phyloP scores from a whole-genome alignment of 1,284 basidiomycete genomes.

The Microbotryum lychnidis-dioicae region DNA sequence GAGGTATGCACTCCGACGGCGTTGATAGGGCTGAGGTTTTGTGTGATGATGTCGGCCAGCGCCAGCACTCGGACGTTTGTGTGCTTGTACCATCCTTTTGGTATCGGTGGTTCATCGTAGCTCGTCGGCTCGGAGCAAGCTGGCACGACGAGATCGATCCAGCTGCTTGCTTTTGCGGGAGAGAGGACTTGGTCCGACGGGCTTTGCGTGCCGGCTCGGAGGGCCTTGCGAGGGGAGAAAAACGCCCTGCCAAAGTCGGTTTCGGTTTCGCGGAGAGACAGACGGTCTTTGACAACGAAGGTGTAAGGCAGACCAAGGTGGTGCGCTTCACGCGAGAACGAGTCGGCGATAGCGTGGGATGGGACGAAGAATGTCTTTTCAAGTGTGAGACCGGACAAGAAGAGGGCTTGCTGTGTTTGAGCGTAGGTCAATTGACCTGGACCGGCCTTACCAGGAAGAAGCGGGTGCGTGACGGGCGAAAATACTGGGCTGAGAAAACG shows the following conservation, averaged over 20 bases:
- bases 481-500: slow-evolving; percentile 77
- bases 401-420: slow-evolving; percentile 70
- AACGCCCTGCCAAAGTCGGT: slow-evolving; percentile 23
- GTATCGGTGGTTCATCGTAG: slow-evolving; percentile 22
- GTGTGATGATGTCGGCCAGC: slow-evolving; percentile 29
- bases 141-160: slow-evolving; percentile 23
- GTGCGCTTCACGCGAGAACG: slow-evolving; percentile 18
- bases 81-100: slow-evolving; percentile 18
- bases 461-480: slow-evolving; percentile 80
- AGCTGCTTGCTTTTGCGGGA: slow-evolving; percentile 12
- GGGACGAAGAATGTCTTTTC: slow-evolving; percentile 28
- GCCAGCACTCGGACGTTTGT: slow-evolving; percentile 31
- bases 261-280: slow-evolving; percentile 9
- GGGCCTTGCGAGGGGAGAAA: slow-evolving; percentile 9
- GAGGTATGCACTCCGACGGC: slow-evolving; percentile 27
- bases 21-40: slow-evolving; percentile 29
- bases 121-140: slow-evolving; percentile 16
- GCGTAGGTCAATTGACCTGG: slow-evolving; percentile 85
- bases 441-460: slow-evolving; percentile 74
- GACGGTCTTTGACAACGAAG: slow-evolving; percentile 23
- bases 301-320: slow-evolving; percentile 25
- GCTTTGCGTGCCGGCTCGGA: background rate
- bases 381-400: slow-evolving; percentile 27
- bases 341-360: slow-evolving; percentile 10
- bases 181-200: slow-evolving; percentile 13